A percentile compares a stretch with the other conserved stretches of the same genome.
Conservation (phyloP, 129 eudicot species). For the Escallonia herrerae region DNA sequence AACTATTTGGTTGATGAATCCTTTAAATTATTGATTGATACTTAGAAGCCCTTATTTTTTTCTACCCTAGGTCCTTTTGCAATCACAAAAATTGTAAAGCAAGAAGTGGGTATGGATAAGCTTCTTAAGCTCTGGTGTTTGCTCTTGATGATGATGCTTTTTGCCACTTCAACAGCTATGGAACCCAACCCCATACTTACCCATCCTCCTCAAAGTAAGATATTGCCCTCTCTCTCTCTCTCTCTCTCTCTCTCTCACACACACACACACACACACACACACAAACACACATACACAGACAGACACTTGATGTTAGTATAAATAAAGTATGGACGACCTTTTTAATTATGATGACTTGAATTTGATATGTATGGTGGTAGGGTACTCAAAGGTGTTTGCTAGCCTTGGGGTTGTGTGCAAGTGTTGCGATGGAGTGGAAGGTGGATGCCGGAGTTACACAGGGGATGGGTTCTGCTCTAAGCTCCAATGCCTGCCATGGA, state of each 20-base stretch:
- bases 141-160: background rate
- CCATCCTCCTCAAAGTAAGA: constrained; percentile 1
- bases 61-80: too few species aligned
- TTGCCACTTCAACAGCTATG: constrained; percentile 1
- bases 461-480: constrained; percentile 18
- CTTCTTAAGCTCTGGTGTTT: background rate
- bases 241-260: background rate
- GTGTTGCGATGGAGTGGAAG: constrained; percentile 16
- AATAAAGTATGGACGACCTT: background rate
- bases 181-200: background rate
- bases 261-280: background rate
- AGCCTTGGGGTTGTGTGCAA: constrained; percentile 16
- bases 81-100: background rate
- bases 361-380: background rate
- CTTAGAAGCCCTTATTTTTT: too few species aligned
- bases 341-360: background rate
- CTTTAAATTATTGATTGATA: too few species aligned
- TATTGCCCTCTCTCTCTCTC: background rate
- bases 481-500: constrained; percentile 21
- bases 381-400: constrained; percentile 10
- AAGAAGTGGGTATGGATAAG: constrained; percentile 1
- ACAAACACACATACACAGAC: background rate
- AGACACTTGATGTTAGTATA: background rate
- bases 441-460: constrained; percentile 13
- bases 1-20: too few species aligned